A percentile compares a stretch with the other conserved stretches of the same genome.
Conservation (phyloP, 495 filamentous ascomycete species). For the Trichoderma gamsii region DNA sequence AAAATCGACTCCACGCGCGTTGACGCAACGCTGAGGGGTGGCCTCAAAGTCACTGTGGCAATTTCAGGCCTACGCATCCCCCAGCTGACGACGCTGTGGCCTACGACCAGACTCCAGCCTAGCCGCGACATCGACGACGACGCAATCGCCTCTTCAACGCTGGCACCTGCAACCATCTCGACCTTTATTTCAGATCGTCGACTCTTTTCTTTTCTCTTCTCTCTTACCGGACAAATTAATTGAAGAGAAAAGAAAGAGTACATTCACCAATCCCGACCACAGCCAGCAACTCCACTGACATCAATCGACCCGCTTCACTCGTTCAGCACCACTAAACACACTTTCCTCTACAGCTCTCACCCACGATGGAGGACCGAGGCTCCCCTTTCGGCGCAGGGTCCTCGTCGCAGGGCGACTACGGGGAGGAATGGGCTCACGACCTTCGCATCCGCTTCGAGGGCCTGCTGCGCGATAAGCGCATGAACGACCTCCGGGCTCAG, state of each 20-base stretch:
- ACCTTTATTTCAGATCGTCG: too few species aligned
- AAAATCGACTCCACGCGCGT: background rate
- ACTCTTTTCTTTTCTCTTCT: background rate
- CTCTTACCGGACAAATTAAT: background rate
- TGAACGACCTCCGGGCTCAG: constrained; percentile 64
- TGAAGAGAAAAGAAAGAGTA: background rate
- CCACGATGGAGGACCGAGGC: constrained; percentile 24
- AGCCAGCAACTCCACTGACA: constrained; percentile 11
- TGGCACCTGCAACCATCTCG: background rate
- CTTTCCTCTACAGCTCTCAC: background rate
- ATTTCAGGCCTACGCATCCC: constrained; percentile 15
- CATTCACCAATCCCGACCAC: background rate
- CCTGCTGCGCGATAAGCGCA: constrained; percentile 66
- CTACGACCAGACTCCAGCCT: constrained; percentile 6
- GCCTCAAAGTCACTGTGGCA: constrained; percentile 10
- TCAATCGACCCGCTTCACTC: constrained; percentile 15
- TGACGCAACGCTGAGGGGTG: constrained; percentile 12
- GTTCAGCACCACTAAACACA: background rate
- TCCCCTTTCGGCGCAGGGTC: constrained; percentile 22
- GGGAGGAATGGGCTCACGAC: constrained; percentile 49
- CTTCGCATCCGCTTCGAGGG: constrained; percentile 63
- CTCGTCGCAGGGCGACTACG: constrained; percentile 29
- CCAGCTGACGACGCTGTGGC: constrained; percentile 12
- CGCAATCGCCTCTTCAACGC: background rate
- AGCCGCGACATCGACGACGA: constrained; percentile 11